Evolutionary conservation across 2,329 filamentous ascomycete genomes (phyloP).

Genomic region (Aureobasidium uvarum): DNA sequence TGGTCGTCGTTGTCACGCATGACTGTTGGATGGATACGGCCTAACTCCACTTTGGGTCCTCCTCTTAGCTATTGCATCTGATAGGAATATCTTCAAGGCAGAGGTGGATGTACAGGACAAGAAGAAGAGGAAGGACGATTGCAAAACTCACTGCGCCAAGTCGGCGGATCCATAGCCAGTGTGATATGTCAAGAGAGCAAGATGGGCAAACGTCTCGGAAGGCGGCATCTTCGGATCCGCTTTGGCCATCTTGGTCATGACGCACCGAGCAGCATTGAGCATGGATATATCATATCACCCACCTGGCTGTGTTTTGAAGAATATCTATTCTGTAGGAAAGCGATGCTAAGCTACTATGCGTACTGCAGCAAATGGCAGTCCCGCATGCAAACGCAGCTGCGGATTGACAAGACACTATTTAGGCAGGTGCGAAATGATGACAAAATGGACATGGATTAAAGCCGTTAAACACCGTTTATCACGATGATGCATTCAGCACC

Average conservation of each 20-base stretch:
- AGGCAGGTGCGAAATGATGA: slow-evolving; percentile 22
- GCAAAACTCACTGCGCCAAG: slow-evolving; percentile 17
- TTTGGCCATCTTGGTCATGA: slow-evolving; percentile 15
- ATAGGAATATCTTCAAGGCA: neutral
- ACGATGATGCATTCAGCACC: neutral
- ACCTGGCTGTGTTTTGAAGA: neutral
- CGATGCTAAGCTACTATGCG: neutral
- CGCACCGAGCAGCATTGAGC: neutral
- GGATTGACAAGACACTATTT: neutral
- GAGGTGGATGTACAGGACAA: neutral
- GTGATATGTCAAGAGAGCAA: neutral
- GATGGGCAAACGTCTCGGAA: slow-evolving; percentile 23
- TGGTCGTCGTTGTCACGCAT: slow-evolving; percentile 29
- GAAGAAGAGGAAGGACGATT: neutral
- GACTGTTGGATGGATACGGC: slow-evolving; percentile 26
- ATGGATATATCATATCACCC: neutral
- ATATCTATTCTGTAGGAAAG: neutral
- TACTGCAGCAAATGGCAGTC: neutral
- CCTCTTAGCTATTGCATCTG: slow-evolving; percentile 27
- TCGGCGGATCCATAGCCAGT: slow-evolving; percentile 3
- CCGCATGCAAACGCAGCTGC: neutral
- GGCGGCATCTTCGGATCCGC: slow-evolving; percentile 12
- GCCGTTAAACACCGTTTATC: slow-evolving; percentile 17
- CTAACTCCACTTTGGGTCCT: slow-evolving; percentile 25
- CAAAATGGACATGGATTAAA: neutral